Evolutionary conservation across 352 stramenopile genomes (phyloP).

Genomic region (Phytophthora idaei): DNA sequence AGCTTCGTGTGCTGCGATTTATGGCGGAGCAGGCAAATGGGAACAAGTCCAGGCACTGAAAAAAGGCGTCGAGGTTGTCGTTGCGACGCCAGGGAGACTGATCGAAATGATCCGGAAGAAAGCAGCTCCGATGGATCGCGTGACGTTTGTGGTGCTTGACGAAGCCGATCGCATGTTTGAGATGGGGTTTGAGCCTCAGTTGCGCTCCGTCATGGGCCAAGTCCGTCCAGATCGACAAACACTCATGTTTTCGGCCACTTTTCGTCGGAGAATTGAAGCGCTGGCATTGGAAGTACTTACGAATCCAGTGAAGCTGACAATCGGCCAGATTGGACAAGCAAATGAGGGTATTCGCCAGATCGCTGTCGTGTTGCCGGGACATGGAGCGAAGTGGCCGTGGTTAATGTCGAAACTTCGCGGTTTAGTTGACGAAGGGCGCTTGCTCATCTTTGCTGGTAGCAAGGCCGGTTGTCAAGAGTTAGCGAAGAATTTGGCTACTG

Average conservation of each 20-base stretch:
- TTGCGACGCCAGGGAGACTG: slow-evolving; percentile 78
- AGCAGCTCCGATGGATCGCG: slow-evolving; percentile 58
- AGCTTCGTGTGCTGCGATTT: slow-evolving; percentile 77
- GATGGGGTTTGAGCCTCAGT: slow-evolving; percentile 87
- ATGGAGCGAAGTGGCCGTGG: slow-evolving; percentile 90
- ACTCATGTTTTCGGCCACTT: slow-evolving; percentile 90
- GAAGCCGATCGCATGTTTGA: slow-evolving; percentile 92
- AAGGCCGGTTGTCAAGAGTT: slow-evolving; percentile 89
- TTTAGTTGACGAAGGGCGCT: slow-evolving; percentile 71
- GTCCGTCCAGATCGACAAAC: slow-evolving; percentile 87
- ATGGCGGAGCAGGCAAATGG: slow-evolving; percentile 85
- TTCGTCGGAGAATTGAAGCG: slow-evolving; percentile 69
- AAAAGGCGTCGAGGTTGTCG: slow-evolving; percentile 76
- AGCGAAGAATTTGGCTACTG: slow-evolving; percentile 60
- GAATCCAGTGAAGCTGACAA: slow-evolving; percentile 83
- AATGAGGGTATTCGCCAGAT: slow-evolving; percentile 92
- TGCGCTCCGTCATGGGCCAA: slow-evolving; percentile 82
- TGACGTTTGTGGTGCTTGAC: slow-evolving; percentile 90
- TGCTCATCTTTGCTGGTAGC: slow-evolving; percentile 88
- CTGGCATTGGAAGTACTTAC: slow-evolving; percentile 82
- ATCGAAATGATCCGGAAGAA: slow-evolving; percentile 89
- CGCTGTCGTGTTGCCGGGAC: slow-evolving; percentile 70
- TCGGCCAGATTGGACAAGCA: slow-evolving; percentile 81
- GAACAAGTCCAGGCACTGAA: slow-evolving; percentile 81
- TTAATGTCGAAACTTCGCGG: slow-evolving; percentile 63